These are phyloP conservation scores for Metschnikowia shivogae DNA, from an alignment of 805 yeast species.

Conservation along the genomic window DNA sequence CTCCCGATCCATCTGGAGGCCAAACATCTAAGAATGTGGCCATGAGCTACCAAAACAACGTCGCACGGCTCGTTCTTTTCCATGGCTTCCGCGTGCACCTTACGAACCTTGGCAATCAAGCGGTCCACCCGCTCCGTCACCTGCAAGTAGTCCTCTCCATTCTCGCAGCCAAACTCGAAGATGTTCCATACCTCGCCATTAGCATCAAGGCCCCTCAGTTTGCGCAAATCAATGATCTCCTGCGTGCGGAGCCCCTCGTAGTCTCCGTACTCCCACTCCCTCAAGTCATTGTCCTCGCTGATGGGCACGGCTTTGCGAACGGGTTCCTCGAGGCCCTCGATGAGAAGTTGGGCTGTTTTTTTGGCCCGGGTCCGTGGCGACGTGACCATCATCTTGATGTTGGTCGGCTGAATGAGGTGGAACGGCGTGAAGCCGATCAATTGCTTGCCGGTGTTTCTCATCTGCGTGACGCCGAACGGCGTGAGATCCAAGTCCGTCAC, in stretches of 20 bases:
- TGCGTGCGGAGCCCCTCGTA: constrained; percentile 79
- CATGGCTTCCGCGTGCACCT: constrained; percentile 53
- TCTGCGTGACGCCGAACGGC: constrained; percentile 70
- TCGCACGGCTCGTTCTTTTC: constrained; percentile 57
- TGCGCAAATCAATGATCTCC: constrained; percentile 61
- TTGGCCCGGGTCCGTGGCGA: constrained; percentile 83
- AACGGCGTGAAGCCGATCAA: constrained; percentile 55
- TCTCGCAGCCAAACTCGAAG: constrained; percentile 92
- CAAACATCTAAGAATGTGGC: constrained; percentile 85
- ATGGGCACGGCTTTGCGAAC: constrained; percentile 40
- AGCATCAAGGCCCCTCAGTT: constrained; percentile 48
- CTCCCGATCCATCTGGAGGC: constrained; percentile 82
- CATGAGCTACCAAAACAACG: constrained; percentile 84
- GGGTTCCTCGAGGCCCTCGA: constrained; percentile 45
- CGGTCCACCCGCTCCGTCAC: constrained; percentile 71
- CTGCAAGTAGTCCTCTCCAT: constrained; percentile 69
- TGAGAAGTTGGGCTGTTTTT: constrained; percentile 64
- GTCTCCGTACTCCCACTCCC: constrained; percentile 97
- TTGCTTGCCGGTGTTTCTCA: constrained; percentile 66
- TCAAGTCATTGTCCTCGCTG: constrained; percentile 57
- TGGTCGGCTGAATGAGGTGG: constrained; percentile 57
- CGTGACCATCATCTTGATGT: constrained; percentile 60
- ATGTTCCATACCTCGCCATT: constrained; percentile 62
- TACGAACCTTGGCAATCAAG: constrained; percentile 60
- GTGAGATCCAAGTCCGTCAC: constrained; percentile 79